These are phyloP conservation scores for Podospora pseudoanserina DNA, from an alignment of 495 filamentous ascomycete genomes.

Conservation along the genomic window DNA sequence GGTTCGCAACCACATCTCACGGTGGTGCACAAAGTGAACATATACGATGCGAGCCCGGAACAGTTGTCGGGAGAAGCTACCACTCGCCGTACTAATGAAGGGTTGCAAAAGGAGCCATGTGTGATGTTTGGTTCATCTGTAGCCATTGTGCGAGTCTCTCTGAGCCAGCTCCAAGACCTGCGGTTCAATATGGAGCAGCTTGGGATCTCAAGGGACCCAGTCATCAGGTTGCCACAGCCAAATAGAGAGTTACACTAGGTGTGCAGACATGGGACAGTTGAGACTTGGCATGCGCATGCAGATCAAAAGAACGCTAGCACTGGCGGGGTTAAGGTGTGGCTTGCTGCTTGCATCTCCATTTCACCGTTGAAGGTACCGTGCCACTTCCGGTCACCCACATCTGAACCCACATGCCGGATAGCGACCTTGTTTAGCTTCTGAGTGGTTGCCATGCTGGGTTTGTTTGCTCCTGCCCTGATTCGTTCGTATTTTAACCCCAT, in stretches of 20 bases:
- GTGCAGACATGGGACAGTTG: neutral
- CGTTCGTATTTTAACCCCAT: constrained; percentile 14
- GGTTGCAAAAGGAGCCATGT: no score
- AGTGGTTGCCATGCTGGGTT: neutral
- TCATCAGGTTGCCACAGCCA: neutral
- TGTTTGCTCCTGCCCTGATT: constrained; percentile 5
- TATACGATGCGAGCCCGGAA: neutral
- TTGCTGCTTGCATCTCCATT: neutral
- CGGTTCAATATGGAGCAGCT: neutral
- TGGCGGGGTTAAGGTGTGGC: no score
- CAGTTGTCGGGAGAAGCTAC: no score
- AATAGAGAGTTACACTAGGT: no score
- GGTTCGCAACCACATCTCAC: neutral
- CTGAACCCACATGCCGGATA: no score
- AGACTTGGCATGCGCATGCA: neutral
- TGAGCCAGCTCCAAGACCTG: neutral
- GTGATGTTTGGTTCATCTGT: no score
- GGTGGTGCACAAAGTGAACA: neutral
- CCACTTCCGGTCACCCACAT: neutral
- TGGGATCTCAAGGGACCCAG: neutral
- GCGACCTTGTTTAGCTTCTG: neutral
- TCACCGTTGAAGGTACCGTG: neutral
- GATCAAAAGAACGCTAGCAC: neutral
- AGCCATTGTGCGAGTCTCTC: neutral
- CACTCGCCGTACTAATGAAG: no score